Conservation (phyloP, 2,329 filamentous ascomycete genomes). For the Paradendryphiella salina region DNA sequence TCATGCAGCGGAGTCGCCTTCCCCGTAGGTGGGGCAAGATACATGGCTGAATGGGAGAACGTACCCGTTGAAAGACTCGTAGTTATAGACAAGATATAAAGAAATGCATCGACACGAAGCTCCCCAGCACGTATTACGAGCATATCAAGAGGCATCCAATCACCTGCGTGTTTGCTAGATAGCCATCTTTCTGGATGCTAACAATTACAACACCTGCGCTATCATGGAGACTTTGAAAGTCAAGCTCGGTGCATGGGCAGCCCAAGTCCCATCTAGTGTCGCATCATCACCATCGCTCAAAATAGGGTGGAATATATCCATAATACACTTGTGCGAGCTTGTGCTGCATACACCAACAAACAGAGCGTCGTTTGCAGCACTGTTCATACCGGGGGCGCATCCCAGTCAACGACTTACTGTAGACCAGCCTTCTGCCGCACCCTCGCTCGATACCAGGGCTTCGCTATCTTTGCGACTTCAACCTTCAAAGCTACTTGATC, state of each 20-base stretch:
- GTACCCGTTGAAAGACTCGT: no score
- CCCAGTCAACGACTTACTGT: constrained; percentile 25
- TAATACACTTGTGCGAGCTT: constrained; percentile 29
- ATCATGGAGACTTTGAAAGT: constrained; percentile 20
- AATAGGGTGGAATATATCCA: constrained; percentile 31
- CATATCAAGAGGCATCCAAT: constrained; percentile 23
- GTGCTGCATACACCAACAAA: constrained; percentile 35
- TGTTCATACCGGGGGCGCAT: constrained; percentile 34
- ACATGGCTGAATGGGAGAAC: no score
- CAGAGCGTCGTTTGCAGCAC: constrained; percentile 31
- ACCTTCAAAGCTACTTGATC: constrained; percentile 24
- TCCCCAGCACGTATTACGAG: no score
- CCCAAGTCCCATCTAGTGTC: constrained; percentile 26
- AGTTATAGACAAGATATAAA: no score
- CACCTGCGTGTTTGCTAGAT: constrained; percentile 27
- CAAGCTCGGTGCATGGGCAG: constrained; percentile 31
- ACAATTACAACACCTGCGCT: constrained; percentile 25
- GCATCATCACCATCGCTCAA: constrained; percentile 27
- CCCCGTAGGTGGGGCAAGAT: no score
- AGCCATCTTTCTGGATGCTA: constrained; percentile 24
- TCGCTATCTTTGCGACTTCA: constrained; percentile 28
- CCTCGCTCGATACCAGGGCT: constrained; percentile 3
- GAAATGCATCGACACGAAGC: no score
- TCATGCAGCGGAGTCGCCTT: no score
- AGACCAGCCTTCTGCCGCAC: neutral